Evolutionary conservation across 148 eudicot genomes (phyloP), one percentile per base, ranked within the genome.

Genomic region (Drosera capensis): DNA sequence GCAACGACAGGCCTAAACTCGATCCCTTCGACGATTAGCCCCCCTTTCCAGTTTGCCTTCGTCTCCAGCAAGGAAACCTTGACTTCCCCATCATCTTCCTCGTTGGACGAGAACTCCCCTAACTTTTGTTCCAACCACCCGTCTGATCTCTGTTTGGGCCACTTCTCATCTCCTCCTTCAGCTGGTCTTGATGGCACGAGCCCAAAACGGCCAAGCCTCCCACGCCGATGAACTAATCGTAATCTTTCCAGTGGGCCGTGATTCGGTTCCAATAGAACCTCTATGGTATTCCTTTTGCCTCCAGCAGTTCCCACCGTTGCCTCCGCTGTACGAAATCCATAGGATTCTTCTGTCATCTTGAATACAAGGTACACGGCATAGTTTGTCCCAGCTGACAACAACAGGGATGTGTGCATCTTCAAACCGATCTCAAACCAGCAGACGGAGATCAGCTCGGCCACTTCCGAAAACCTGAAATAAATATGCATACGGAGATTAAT

Each of bases 1-100:
- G n/a, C n/a, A n/a, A n/a, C n/a, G n/a, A n/a, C n/a, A n/a, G 94
- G 82, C 46, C 88, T 60, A 15, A 80, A 38, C 59, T 80, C 86
- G 40, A 85, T 57, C 7, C 95, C 90, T 60, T 80, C 63, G 17
- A 85, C 47, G 44, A 70, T 5, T 20, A 85, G 56, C 0, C 82
- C 90, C 23, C 57, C 31, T 54, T 74, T 77, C 70, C 77, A 55
- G 21, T 52, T 40, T 8, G 14, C 49, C 12, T 55, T 47, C 7
- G 52, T 55, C 53, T 72, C 80, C 55, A 52, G 23, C 14, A 80
- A 35, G 13, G 50, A 35, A 56, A 84, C 62, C 49, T 68, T 65
- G 11, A 71, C 57, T 9, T 64, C 71, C 28, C 47, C 56, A 2
- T 56, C 71, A 8, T 63, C 73, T 15, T 35, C 56, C 2, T 21